Evolutionary conservation across 441 rosid species (phyloP).

Genomic region (Gossypium schwendimanii): DNA sequence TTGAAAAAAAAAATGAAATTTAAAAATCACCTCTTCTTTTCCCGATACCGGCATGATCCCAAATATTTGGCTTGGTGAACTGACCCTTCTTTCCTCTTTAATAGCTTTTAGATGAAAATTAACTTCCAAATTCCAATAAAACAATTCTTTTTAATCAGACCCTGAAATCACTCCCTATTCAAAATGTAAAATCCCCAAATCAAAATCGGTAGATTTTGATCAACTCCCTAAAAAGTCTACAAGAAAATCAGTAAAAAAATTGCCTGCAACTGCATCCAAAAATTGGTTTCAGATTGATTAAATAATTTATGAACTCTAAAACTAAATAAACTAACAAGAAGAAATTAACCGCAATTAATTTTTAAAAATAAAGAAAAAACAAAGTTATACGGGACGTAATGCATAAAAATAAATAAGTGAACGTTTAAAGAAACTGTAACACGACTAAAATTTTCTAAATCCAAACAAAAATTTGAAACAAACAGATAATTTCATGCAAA

Average conservation of each 20-base stretch:
- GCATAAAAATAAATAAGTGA: neutral
- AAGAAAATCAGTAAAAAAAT: neutral
- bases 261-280: slow-evolving; percentile 11
- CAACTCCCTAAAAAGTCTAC: slow-evolving; percentile 3
- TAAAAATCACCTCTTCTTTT: slow-evolving; percentile 52
- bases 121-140: neutral
- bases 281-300: neutral
- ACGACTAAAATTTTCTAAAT: neutral
- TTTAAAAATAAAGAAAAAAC: neutral
- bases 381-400: neutral
- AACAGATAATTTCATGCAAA: neutral
- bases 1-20: slow-evolving; percentile 6
- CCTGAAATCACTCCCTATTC: slow-evolving; percentile 4
- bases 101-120: neutral
- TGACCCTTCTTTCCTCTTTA: slow-evolving; percentile 10
- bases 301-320: neutral
- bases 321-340: neutral
- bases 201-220: neutral
- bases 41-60: slow-evolving; percentile 47
- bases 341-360: neutral
- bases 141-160: neutral
- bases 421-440: neutral
- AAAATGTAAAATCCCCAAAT: neutral
- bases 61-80: slow-evolving; percentile 11
- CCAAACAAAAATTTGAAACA: neutral